A percentile compares a stretch with the other conserved stretches of the same genome.
These are phyloP conservation scores for Calonectria pseudoreteaudii DNA, from an alignment of 2,329 filamentous ascomycete genomes.

Conservation along the genomic window DNA sequence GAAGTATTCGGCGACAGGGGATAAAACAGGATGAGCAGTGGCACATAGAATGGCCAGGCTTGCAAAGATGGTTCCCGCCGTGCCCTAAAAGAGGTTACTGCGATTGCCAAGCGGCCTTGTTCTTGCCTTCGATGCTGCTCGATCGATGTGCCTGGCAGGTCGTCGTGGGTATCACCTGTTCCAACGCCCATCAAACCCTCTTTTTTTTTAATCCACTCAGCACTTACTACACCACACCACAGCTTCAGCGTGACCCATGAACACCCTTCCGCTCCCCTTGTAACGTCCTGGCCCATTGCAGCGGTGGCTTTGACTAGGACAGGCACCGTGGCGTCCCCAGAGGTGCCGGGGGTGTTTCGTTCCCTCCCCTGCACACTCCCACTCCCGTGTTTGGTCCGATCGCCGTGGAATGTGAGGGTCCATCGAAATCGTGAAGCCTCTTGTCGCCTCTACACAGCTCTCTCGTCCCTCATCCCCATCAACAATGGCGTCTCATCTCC, in stretches of 20 bases:
- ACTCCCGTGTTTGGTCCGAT: constrained; percentile 43
- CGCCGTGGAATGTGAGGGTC: constrained; percentile 31
- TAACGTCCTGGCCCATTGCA: background rate
- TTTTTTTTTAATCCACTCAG: constrained; percentile 1
- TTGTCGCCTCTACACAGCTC: background rate
- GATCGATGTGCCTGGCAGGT: constrained; percentile 1
- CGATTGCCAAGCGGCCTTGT: too few relatives aligned
- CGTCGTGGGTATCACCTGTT: background rate
- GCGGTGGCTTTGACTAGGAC: background rate
- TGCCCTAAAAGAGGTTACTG: background rate
- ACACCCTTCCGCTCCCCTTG: constrained; percentile 3
- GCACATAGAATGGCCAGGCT: background rate
- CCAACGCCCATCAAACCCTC: background rate
- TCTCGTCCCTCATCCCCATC: background rate
- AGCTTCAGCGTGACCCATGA: background rate
- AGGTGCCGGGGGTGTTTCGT: background rate
- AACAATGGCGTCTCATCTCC: constrained; percentile 11
- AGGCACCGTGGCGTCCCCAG: constrained; percentile 13
- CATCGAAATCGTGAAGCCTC: constrained; percentile 39
- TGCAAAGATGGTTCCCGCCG: background rate
- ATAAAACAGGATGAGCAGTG: background rate
- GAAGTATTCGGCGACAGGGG: background rate
- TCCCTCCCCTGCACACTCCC: constrained; percentile 34
- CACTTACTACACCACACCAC: background rate
- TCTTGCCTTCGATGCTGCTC: background rate